Evolutionary conservation across 805 yeast species (phyloP), one percentile per base, ranked within the genome.

Genomic region (Scheffersomyces coipomensis): DNA sequence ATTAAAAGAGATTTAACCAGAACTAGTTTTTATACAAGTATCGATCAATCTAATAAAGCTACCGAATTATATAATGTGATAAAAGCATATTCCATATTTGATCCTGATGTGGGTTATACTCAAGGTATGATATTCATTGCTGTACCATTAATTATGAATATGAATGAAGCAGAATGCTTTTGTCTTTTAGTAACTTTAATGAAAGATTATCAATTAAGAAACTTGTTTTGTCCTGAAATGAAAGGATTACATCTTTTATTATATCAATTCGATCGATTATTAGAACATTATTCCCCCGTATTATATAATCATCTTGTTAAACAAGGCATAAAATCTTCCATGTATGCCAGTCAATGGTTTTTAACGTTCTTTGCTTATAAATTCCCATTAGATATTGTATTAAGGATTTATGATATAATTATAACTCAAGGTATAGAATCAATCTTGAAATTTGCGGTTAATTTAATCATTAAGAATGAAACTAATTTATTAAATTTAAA

Each of bases 261-360:
- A 40, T 90, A 91, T 59, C 96, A 93, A 56, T 90, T 89, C 62
- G 98, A 93, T 58, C 74, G 97, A 40, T 61, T 91, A 36, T 55
- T 93, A 26, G 97, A 90, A 58, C 91, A 82, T 46, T 62, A 71
- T 33, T 67, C 81, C 16, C 98, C 98, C 0, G 68, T 69, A 5
- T 70, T 93, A 34, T 79, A 79, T 56, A 75, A 77, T 34, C 98
- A 93, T 66, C 67, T 93, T 49, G 72, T 75, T 19, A 80, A 89
- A 46, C 95, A 91, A 60, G 97, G 97, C 5, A 81, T 93, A 18
- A 77, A 83, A 44, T 85, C 96, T 2, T 84, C 95, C 17, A 91
- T 91, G 98, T 93, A 88, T 68, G 98, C 97, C 0, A 83, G 96
- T 2, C 98, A 93, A 62, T 93, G 99, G 99, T 91, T 93, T 55